These are phyloP conservation scores for Boletus holoroseus DNA, from an alignment of 1,284 basidiomycete species.

Conservation along the genomic window DNA sequence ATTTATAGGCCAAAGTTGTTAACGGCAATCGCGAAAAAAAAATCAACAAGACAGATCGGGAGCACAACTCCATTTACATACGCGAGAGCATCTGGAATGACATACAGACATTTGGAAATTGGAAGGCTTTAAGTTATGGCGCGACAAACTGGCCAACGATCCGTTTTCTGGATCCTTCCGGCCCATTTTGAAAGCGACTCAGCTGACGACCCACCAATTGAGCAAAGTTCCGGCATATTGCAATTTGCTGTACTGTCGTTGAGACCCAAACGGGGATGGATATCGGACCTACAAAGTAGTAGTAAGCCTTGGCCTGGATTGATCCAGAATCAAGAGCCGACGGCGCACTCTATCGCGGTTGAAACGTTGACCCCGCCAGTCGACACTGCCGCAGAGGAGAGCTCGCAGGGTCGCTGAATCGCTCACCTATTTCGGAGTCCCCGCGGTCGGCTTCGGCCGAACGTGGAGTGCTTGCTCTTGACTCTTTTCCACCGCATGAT, in stretches of 20 bases:
- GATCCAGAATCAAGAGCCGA: background rate
- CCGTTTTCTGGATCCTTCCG: background rate
- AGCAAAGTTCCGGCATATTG: background rate
- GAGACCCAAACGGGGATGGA: background rate
- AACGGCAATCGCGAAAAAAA: conserved; percentile 11
- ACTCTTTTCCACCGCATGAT: conserved; percentile 4
- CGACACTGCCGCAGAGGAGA: background rate
- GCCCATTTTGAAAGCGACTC: background rate
- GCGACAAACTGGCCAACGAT: background rate
- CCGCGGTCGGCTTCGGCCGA: conserved; percentile 14
- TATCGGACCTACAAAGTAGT: background rate
- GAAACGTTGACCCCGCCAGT: no score
- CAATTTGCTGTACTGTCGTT: background rate
- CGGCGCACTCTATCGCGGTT: no score
- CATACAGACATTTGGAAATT: conserved; percentile 5
- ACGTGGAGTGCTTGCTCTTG: no score
- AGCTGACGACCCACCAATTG: background rate
- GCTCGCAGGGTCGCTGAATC: background rate
- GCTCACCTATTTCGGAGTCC: background rate
- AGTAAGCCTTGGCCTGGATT: background rate
- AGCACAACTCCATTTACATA: conserved; percentile 13
- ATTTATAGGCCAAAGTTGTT: conserved; percentile 21
- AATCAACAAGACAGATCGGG: background rate
- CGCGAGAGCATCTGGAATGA: conserved; percentile 3
- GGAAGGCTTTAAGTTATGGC: background rate